phyloP scores from a whole-genome alignment of 2,329 filamentous ascomycete genomes.

The Chaetothyriales sp. region DNA sequence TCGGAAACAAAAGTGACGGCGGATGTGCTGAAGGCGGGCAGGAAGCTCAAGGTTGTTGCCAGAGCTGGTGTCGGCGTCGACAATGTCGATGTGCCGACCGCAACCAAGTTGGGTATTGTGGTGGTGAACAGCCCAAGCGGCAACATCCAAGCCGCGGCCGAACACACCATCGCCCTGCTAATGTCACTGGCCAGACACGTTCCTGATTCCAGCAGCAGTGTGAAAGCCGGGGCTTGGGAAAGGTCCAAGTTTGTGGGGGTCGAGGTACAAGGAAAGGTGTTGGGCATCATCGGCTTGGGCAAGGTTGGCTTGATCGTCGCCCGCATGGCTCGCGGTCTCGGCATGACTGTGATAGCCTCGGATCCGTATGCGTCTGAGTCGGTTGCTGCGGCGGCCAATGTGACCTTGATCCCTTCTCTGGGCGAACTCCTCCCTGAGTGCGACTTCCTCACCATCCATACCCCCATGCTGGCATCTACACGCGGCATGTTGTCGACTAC shows the following conservation, averaged over 20 bases:
- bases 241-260: conserved; percentile 58
- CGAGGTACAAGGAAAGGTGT: conserved; percentile 61
- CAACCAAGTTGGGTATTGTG: conserved; percentile 58
- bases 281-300: conserved; percentile 65
- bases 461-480: conserved; percentile 62
- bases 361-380: conserved; percentile 64
- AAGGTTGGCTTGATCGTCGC: conserved; percentile 70
- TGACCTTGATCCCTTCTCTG: conserved; percentile 45
- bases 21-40: conserved; percentile 48
- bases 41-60: conserved; percentile 60
- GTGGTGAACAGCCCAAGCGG: conserved; percentile 68
- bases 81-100: conserved; percentile 61
- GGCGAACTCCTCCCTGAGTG: conserved; percentile 47
- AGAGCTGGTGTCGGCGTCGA: conserved; percentile 70
- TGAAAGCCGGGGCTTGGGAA: conserved; percentile 63
- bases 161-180: conserved; percentile 61
- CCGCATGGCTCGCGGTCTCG: conserved; percentile 59
- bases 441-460: conserved; percentile 71
- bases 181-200: conserved; percentile 62
- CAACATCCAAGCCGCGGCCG: conserved; percentile 66
- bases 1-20: conserved; percentile 70
- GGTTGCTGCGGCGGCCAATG: conserved; percentile 53
- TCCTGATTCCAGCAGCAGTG: conserved; percentile 50
- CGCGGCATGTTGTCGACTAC: conserved; percentile 54
- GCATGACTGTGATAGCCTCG: conserved; percentile 59